Percentiles rank a stretch among this genome's conserved stretches.
phyloP scores from a whole-genome alignment of 176 grass and related monocot species.

The bread wheat (Triticum aestivum) region IWGSC_CS_RefSeq_v2.1 NC_057795.1:313751565-313752064 shows the following conservation, averaged over 20 bases:
- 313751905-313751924: not conserved
- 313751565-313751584: slow-evolving; percentile 1
- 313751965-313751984: not conserved
- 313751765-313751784: slow-evolving; percentile 82
- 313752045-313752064: not conserved
- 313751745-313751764: slow-evolving; percentile 98
- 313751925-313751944: not conserved
- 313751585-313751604: not conserved
- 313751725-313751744: slow-evolving; percentile 98
- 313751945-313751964: not conserved
- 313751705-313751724: slow-evolving; percentile 98
- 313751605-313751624: slow-evolving; percentile 51
- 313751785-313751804: slow-evolving; percentile 88
- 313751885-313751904: not conserved
- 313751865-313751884: slow-evolving; percentile 6
- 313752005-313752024: not conserved
- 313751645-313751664: slow-evolving; percentile 94
- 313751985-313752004: not conserved
- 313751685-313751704: slow-evolving; percentile 98
- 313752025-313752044: not conserved
- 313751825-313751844: not conserved
- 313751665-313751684: slow-evolving; percentile 95
- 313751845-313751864: not conserved
- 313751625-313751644: slow-evolving; percentile 93
- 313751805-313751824: not conserved